Evolutionary conservation across 306 rosid genomes (phyloP), one percentile per base, ranked within the genome.

Genomic region (Benincasa hispida): DNA sequence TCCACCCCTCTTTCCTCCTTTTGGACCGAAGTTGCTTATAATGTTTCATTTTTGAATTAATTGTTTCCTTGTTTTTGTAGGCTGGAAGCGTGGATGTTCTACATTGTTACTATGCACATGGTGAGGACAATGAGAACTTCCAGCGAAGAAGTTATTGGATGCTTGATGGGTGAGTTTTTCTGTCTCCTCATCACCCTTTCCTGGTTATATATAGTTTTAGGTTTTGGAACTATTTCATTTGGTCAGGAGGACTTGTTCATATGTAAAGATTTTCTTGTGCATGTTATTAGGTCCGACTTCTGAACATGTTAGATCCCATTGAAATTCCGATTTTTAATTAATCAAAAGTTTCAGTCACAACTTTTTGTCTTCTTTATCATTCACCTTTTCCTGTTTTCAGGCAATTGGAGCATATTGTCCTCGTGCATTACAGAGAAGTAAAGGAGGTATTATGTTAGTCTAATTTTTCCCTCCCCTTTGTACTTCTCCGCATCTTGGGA

Each of bases 121-220:
- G 96, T 53, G 93, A 91, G 86, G 93, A 86, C 67, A 85, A 87
- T 78, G 82, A 84, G 30, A 82, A 77, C 77, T 91, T 91, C 81
- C 93, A 87, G 83, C 85, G 96, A 18, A 85, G 93, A 82, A 85
- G 96, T 81, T 89, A 86, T 84, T 89, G 96, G 96, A 83, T 91
- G 93, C 90, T 91, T 82, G 93, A 91, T 77, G 77, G 63, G 93
- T 91, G 76, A 85, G 91, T 82, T 68, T 66, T 79, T 24, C 73
- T 39, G 9, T 11, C 30, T 66, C 48, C n/a, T 19, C 73, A 66
- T 76, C 79, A 72, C 51, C 58, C 28, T 39, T 37, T 82, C 32
- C 65, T 48, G 21, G 27, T 50, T 24, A n/a, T 22, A 5, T 12
- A 25, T 10, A 12, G 51, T 67, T 67, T 34, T 9, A 78, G 57